Conservation (phyloP, 2,329 filamentous ascomycete genomes). For the Xylaria polymorpha region DNA sequence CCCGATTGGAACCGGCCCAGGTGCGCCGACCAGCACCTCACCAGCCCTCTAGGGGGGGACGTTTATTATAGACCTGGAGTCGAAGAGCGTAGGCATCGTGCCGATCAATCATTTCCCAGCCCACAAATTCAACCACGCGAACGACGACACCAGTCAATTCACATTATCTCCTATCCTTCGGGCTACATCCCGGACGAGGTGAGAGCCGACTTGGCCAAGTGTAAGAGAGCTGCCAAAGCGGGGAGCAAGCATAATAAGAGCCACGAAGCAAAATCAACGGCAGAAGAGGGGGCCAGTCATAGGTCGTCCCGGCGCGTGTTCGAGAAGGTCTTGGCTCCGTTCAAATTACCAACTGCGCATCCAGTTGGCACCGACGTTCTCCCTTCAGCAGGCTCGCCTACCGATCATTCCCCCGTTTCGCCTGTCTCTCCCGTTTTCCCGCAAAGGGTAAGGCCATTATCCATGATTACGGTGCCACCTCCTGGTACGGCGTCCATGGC, state of each 20-base stretch:
- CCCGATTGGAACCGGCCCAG: constrained; percentile 39
- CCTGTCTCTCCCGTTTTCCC: constrained; percentile 27
- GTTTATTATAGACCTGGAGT: constrained; percentile 48
- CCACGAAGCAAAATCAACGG: constrained; percentile 37
- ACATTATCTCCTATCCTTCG: constrained; percentile 60
- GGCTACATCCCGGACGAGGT: constrained; percentile 59
- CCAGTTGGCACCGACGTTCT: constrained; percentile 39
- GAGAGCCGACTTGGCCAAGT: constrained; percentile 48
- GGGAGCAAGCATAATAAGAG: constrained; percentile 40
- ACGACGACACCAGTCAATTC: constrained; percentile 64
- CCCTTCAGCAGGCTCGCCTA: constrained; percentile 32
- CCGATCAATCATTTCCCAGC: constrained; percentile 47
- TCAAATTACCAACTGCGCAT: constrained; percentile 46
- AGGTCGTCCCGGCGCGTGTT: constrained; percentile 51
- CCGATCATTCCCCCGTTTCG: constrained; percentile 33
- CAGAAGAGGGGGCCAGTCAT: constrained; percentile 40
- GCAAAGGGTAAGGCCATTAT: constrained; percentile 41
- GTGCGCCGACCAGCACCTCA: constrained; percentile 35
- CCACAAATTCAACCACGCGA: constrained; percentile 62
- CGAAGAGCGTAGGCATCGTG: constrained; percentile 43
- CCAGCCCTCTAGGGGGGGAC: constrained; percentile 44
- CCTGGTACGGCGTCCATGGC: constrained; percentile 41
- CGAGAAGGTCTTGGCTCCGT: constrained; percentile 50
- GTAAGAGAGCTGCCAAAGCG: constrained; percentile 43
- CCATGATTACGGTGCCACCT: constrained; percentile 45